Conservation (phyloP, 441 rosid genomes). For the Populus hybrid region DNA sequence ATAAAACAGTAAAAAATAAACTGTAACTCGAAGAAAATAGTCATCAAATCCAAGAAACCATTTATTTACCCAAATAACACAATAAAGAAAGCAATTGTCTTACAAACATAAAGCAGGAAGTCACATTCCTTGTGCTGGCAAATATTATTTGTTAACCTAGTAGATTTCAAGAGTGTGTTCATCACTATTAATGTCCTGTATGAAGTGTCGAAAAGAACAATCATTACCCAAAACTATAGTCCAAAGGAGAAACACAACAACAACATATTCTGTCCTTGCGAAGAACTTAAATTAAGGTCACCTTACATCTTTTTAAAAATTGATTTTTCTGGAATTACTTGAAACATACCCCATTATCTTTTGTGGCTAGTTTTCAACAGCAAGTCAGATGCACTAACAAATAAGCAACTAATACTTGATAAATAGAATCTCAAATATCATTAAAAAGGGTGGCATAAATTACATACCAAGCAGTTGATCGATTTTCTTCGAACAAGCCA, state of each 20-base stretch:
- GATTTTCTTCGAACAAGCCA: background rate
- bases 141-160: no score
- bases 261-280: background rate
- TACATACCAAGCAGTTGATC: background rate
- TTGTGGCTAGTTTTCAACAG: background rate
- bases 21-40: no score
- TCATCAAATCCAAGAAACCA: no score
- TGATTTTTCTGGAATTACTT: no score
- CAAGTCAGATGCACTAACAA: background rate
- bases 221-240: background rate
- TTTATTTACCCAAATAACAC: constrained; percentile 11
- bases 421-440: background rate
- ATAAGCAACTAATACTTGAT: background rate
- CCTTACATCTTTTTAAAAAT: no score
- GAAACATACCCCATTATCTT: background rate
- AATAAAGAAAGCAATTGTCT: background rate
- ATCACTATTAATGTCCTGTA: no score
- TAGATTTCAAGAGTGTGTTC: no score
- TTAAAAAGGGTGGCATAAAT: background rate
- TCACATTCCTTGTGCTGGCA: background rate
- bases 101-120: background rate
- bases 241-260: background rate
- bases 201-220: no score
- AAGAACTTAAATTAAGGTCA: no score
- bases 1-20: no score